Conservation (phyloP, 2,329 filamentous ascomycete species). For the Monosporascus sp. region DNA sequence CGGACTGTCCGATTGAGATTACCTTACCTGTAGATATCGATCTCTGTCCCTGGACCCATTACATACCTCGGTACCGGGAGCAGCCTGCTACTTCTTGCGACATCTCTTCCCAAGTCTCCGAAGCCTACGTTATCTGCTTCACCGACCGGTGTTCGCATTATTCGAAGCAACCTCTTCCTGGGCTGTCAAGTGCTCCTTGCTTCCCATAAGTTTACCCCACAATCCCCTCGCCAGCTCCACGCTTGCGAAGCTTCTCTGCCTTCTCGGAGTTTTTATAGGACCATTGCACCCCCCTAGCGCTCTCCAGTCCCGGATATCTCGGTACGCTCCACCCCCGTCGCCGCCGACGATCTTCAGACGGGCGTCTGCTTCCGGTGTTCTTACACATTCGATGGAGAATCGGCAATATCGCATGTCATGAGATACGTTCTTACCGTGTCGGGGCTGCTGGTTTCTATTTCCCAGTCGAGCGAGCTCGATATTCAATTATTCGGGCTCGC, state of each 20-base stretch:
- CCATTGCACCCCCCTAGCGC: background rate
- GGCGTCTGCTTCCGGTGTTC: background rate
- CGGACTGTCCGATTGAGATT: too few species aligned
- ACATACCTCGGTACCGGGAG: too few species aligned
- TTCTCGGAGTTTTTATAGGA: background rate
- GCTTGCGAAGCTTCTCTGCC: background rate
- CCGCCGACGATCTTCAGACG: background rate
- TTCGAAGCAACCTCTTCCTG: background rate
- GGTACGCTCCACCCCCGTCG: background rate
- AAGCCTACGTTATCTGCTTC: background rate
- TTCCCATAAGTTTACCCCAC: background rate
- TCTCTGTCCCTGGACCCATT: too few species aligned
- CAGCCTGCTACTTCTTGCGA: too few species aligned
- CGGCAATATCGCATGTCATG: slow-evolving; percentile 19
- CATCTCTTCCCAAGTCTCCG: too few species aligned
- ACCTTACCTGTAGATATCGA: too few species aligned
- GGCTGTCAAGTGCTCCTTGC: background rate
- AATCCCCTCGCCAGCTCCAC: background rate
- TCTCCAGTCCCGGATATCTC: too few species aligned
- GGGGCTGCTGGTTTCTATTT: slow-evolving; percentile 22
- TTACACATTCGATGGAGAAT: background rate
- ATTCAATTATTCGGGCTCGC: slow-evolving; percentile 20
- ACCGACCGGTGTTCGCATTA: background rate
- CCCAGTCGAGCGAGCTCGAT: slow-evolving; percentile 22
- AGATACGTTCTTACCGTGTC: slow-evolving; percentile 16